Percentiles rank a stretch among this genome's conserved stretches.
Conservation (phyloP, 129 eudicot genomes). For the Ambrosia trifida region DNA sequence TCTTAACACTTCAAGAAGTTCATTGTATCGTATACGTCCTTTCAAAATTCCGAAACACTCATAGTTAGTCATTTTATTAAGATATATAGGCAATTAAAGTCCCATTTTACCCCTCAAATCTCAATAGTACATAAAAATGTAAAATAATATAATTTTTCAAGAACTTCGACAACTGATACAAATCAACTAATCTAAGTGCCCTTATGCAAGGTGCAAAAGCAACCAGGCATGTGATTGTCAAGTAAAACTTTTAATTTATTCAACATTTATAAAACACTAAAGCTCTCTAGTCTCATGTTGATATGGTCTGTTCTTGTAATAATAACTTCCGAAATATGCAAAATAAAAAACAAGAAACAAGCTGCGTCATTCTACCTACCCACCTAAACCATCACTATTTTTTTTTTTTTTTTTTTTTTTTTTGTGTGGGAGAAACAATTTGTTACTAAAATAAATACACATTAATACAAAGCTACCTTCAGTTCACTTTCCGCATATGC, state of each 20-base stretch:
- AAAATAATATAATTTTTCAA: not conserved
- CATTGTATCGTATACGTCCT: not conserved
- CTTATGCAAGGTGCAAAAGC: not conserved
- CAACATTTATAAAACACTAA: not conserved
- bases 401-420: no score
- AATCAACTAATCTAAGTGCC: not conserved
- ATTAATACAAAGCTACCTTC: constrained; percentile 5
- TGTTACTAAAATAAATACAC: not conserved
- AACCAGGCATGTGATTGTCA: no score
- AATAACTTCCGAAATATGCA: not conserved
- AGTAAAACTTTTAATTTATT: not conserved
- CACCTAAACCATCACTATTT: not conserved
- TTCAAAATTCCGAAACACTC: not conserved
- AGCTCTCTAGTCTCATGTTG: not conserved
- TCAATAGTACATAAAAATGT: not conserved
- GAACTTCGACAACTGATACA: not conserved
- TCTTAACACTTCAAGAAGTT: not conserved
- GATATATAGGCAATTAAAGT: not conserved
- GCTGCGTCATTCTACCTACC: not conserved
- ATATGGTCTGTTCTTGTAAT: not conserved
- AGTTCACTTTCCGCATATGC: not conserved
- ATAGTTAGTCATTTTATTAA: not conserved
- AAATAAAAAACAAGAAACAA: not conserved
- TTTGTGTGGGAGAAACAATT: not conserved
- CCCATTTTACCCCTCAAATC: not conserved